Evolutionary conservation across 2,329 filamentous ascomycete genomes (phyloP).

Genomic region (Tolypocladium cylindrosporum): DNA sequence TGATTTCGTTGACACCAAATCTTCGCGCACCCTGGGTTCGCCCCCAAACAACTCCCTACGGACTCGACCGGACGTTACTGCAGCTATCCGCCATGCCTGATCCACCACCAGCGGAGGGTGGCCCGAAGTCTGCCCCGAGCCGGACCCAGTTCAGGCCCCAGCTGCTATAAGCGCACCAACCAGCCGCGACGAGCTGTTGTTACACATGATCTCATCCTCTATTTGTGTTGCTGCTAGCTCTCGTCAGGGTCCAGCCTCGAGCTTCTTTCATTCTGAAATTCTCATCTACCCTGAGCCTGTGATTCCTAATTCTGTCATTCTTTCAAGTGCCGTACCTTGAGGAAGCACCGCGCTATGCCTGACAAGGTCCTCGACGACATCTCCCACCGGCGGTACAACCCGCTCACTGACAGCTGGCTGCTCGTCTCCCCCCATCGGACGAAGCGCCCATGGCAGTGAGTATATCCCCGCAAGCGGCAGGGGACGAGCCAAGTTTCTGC

Average conservation of each 20-base stretch:
- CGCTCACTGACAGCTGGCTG: slow-evolving; percentile 80
- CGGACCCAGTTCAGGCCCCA: not conserved
- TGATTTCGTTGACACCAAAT: no score
- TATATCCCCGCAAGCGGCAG: slow-evolving; percentile 6
- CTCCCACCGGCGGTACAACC: slow-evolving; percentile 90
- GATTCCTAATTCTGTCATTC: no score
- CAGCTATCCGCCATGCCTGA: not conserved
- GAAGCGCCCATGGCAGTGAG: slow-evolving; percentile 96
- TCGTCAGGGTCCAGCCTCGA: not conserved
- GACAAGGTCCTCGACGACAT: slow-evolving; percentile 85
- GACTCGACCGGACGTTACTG: not conserved
- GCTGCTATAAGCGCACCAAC: not conserved
- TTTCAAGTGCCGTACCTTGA: not conserved
- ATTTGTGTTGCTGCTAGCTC: not conserved
- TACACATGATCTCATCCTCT: not conserved
- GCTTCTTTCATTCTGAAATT: not conserved
- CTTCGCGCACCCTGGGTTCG: no score
- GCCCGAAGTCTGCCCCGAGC: not conserved
- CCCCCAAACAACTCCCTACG: no score
- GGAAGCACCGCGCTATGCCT: slow-evolving; percentile 40
- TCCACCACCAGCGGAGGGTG: not conserved
- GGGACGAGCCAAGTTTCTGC: not conserved
- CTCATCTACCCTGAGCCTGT: not conserved
- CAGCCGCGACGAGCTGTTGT: not conserved
- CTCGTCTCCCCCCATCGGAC: slow-evolving; percentile 93